Evolutionary conservation across 2,329 filamentous ascomycete genomes (phyloP).

Genomic region (Cladophialophora carrionii): DNA sequence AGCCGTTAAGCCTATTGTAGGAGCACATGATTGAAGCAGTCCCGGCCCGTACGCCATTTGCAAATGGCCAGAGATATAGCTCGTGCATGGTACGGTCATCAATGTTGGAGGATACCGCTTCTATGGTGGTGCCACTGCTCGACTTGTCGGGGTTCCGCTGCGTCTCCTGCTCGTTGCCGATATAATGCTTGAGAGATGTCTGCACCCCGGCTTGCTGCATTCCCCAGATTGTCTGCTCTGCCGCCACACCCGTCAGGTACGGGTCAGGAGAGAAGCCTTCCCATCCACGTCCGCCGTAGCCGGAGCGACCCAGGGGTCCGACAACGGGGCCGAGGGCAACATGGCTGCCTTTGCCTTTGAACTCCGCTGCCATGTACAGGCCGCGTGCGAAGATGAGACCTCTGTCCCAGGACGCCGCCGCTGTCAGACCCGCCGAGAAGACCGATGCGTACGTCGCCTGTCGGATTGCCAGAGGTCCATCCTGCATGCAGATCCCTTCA

Average conservation of each 20-base stretch:
- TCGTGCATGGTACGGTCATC: constrained; percentile 77
- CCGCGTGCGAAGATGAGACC: constrained; percentile 43
- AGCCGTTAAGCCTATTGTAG: constrained; percentile 53
- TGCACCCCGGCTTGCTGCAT: constrained; percentile 52
- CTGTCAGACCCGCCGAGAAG: constrained; percentile 41
- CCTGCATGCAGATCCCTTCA: constrained; percentile 41
- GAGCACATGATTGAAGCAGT: constrained; percentile 58
- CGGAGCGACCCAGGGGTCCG: constrained; percentile 44
- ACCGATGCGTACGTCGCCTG: constrained; percentile 37
- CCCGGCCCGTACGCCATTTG: constrained; percentile 69
- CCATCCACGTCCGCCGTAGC: constrained; percentile 52
- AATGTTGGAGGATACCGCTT: constrained; percentile 57
- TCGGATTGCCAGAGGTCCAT: constrained; percentile 36
- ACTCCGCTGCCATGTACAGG: constrained; percentile 44
- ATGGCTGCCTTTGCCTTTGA: constrained; percentile 49
- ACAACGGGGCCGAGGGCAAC: constrained; percentile 50
- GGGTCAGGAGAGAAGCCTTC: constrained; percentile 56
- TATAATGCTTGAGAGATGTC: constrained; percentile 50
- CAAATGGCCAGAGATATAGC: constrained; percentile 77
- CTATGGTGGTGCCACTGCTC: constrained; percentile 52
- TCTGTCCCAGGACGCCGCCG: constrained; percentile 47
- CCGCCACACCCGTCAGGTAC: constrained; percentile 52
- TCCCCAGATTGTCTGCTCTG: constrained; percentile 50
- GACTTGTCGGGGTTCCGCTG: constrained; percentile 49
- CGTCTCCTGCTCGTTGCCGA: constrained; percentile 70